Evolutionary conservation across 805 yeast genomes (phyloP).

Genomic region (Blastobotrys chiropterorum): DNA sequence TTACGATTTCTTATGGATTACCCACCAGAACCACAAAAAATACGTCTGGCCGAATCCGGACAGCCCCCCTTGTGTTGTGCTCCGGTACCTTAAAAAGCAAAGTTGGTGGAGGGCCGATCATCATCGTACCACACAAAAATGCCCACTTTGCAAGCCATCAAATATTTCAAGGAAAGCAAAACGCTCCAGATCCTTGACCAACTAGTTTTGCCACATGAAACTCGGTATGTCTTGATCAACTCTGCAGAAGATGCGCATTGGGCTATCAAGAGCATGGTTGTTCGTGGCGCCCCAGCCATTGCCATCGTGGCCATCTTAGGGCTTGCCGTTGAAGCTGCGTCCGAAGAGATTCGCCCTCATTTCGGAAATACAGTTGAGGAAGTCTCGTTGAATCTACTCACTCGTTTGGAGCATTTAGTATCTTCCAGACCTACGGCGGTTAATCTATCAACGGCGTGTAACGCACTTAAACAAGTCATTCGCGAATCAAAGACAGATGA

Average conservation of each 20-base stretch:
- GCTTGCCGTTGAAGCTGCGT: conserved; percentile 61
- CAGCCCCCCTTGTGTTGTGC: no score
- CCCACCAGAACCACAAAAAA: no score
- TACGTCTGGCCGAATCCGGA: no score
- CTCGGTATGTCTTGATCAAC: conserved; percentile 56
- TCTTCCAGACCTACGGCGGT: conserved; percentile 94
- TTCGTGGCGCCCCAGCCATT: conserved; percentile 97
- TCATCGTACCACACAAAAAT: neutral
- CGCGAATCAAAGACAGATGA: conserved; percentile 9
- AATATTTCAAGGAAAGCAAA: conserved; percentile 43
- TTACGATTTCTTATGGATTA: no score
- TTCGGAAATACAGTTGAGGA: neutral
- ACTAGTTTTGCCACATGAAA: conserved; percentile 70
- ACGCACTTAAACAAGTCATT: conserved; percentile 37
- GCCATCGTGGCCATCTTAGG: conserved; percentile 91
- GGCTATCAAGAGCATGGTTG: conserved; percentile 88
- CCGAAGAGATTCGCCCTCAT: conserved; percentile 9
- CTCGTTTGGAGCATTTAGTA: conserved; percentile 57
- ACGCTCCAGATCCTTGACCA: conserved; percentile 70
- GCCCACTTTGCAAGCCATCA: conserved; percentile 53
- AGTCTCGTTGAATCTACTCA: conserved; percentile 10
- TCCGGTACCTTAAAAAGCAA: neutral
- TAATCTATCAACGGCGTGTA: conserved; percentile 72
- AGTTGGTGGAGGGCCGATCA: neutral
- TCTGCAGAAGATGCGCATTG: conserved; percentile 69